Evolutionary conservation across 306 rosid species (phyloP).

Genomic region (Lathyrus sativus): DNA sequence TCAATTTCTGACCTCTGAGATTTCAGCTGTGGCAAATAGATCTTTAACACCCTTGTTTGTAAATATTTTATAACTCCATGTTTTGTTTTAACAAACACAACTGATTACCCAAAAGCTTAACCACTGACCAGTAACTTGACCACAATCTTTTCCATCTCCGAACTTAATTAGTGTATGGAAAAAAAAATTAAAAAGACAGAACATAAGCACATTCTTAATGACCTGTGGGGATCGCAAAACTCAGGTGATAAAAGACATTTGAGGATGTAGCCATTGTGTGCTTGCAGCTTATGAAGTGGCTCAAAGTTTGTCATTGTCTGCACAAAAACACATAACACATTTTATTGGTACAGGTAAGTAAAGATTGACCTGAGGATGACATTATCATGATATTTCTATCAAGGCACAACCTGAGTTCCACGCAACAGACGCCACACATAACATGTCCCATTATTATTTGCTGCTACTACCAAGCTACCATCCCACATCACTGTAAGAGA

Average conservation of each 20-base stretch:
- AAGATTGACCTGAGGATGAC: slow-evolving; percentile 15
- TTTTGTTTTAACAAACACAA: background rate
- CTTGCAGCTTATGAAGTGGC: slow-evolving; percentile 99
- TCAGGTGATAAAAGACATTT: slow-evolving; percentile 97
- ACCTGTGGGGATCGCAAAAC: slow-evolving; percentile 97
- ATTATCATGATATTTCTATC: slow-evolving; percentile 25
- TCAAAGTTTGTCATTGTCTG: slow-evolving; percentile 99
- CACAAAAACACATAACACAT: slow-evolving; percentile 29
- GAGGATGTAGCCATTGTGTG: slow-evolving; percentile 91
- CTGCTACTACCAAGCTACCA: slow-evolving; percentile 98
- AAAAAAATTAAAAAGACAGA: slow-evolving; percentile 11
- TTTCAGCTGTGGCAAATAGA: slow-evolving; percentile 6
- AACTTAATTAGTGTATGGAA: background rate
- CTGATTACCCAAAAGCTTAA: slow-evolving; percentile 17
- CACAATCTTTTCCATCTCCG: background rate
- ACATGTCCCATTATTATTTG: slow-evolving; percentile 96
- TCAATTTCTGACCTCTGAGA: background rate
- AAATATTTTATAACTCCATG: slow-evolving; percentile 1
- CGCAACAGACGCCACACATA: slow-evolving; percentile 96
- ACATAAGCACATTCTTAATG: slow-evolving; percentile 29
- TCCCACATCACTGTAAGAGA: slow-evolving; percentile 99
- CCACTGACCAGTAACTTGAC: background rate
- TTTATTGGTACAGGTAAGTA: slow-evolving; percentile 34
- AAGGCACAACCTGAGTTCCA: slow-evolving; percentile 79
- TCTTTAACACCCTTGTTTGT: background rate